Evolutionary conservation across 371 early-diverging fungal species (phyloP).

Genomic region (Apophysomyces variabilis): DNA sequence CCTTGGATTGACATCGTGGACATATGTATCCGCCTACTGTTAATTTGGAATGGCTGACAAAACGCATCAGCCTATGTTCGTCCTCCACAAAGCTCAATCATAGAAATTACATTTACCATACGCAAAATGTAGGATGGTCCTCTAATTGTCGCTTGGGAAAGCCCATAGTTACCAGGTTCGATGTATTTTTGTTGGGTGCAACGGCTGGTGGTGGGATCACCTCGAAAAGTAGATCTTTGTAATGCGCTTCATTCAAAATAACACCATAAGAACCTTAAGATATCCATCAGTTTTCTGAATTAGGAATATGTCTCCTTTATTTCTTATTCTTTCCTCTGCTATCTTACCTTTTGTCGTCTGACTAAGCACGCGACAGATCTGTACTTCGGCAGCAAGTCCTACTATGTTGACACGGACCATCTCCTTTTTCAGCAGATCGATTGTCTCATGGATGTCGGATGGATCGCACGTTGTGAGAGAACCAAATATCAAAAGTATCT

Average conservation of each 20-base stretch:
- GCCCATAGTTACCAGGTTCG: slow-evolving; percentile 89
- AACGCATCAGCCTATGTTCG: slow-evolving; percentile 1
- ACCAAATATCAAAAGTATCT: slow-evolving; percentile 83
- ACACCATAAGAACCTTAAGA: slow-evolving; percentile 79
- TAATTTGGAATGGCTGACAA: slow-evolving; percentile 74
- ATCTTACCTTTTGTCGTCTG: slow-evolving; percentile 74
- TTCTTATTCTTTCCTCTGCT: not conserved
- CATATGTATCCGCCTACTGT: slow-evolving; percentile 85
- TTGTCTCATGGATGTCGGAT: slow-evolving; percentile 84
- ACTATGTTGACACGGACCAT: slow-evolving; percentile 85
- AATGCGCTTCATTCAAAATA: slow-evolving; percentile 83
- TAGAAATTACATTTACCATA: slow-evolving; percentile 61
- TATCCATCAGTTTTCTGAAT: not conserved
- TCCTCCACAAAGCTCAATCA: not conserved
- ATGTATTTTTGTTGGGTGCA: slow-evolving; percentile 58
- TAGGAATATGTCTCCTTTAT: not conserved
- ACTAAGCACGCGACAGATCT: slow-evolving; percentile 77
- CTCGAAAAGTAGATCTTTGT: slow-evolving; percentile 79
- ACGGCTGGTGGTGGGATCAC: slow-evolving; percentile 85
- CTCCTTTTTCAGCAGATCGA: slow-evolving; percentile 67
- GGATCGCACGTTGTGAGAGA: slow-evolving; percentile 94
- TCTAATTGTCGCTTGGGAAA: slow-evolving; percentile 76
- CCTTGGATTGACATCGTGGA: slow-evolving; percentile 82
- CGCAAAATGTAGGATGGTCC: slow-evolving; percentile 75
- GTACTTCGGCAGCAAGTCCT: slow-evolving; percentile 90